Percentiles rank a stretch among this genome's conserved stretches.
These are phyloP conservation scores for Aspergillus neoniger DNA, from an alignment of 2,329 filamentous ascomycete species.

Conservation along the genomic window DNA sequence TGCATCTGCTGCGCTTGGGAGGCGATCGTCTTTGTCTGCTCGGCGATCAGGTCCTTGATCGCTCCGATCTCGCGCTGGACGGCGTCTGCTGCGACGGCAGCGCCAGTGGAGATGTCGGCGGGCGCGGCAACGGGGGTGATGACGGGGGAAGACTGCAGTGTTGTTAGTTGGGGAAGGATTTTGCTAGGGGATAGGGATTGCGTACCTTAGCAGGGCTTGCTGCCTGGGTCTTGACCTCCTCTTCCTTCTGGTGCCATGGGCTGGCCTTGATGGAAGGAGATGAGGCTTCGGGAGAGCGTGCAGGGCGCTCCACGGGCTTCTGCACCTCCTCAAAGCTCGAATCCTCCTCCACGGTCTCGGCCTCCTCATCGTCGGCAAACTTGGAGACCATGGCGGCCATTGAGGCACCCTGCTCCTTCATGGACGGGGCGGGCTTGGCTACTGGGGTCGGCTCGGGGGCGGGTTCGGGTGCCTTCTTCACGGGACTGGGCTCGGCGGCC, in stretches of 20 bases:
- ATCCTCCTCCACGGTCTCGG: slow-evolving; percentile 60
- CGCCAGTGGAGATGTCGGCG: slow-evolving; percentile 24
- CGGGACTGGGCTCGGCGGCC: slow-evolving; percentile 37
- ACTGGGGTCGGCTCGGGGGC: slow-evolving; percentile 37
- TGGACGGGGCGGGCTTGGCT: slow-evolving; percentile 62
- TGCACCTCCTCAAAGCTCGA: slow-evolving; percentile 86
- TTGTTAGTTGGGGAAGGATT: not conserved
- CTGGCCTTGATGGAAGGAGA: slow-evolving; percentile 33
- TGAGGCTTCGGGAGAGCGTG: slow-evolving; percentile 30
- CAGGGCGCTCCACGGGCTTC: slow-evolving; percentile 69
- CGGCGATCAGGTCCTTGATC: slow-evolving; percentile 75
- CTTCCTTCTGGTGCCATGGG: slow-evolving; percentile 34
- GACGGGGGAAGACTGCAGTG: slow-evolving; percentile 23
- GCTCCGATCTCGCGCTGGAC: slow-evolving; percentile 69
- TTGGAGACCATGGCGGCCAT: slow-evolving; percentile 83
- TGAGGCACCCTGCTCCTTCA: slow-evolving; percentile 83
- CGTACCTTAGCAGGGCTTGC: slow-evolving; percentile 26
- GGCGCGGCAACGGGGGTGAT: slow-evolving; percentile 41
- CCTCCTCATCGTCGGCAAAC: slow-evolving; percentile 74
- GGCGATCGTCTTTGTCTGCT: slow-evolving; percentile 74
- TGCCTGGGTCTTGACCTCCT: slow-evolving; percentile 28
- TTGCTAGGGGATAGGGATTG: not conserved
- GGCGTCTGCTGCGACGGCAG: slow-evolving; percentile 47
- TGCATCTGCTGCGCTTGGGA: slow-evolving; percentile 76
- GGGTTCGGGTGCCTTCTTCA: slow-evolving; percentile 30